These are phyloP conservation scores for Thecaphora thlaspeos DNA, from an alignment of 1,284 basidiomycete species.

Conservation along the genomic window DNA sequence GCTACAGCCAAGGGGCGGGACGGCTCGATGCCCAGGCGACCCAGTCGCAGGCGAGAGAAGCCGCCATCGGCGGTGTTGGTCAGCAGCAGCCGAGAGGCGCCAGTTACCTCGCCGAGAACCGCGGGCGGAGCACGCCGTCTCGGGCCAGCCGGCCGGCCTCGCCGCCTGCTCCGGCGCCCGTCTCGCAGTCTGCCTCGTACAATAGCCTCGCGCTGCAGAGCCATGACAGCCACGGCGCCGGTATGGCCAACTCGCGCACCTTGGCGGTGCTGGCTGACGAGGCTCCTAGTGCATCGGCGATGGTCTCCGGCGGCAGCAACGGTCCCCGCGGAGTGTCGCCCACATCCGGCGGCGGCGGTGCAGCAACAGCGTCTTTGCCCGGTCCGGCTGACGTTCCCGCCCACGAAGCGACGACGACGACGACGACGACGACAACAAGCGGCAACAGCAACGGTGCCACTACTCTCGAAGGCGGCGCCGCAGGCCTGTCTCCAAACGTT, in stretches of 20 bases:
- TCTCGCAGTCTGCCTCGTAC: slow-evolving; percentile 3
- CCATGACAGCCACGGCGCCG: slow-evolving; percentile 4
- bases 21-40: slow-evolving; percentile 48
- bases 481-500: slow-evolving; percentile 35
- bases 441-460: neutral
- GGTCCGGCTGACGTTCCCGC: slow-evolving; percentile 1
- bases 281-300: slow-evolving; percentile 1
- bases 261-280: slow-evolving; percentile 8
- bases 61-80: slow-evolving; percentile 11
- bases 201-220: slow-evolving; percentile 7
- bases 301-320: too few relatives aligned
- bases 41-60: slow-evolving; percentile 25
- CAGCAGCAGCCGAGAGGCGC: slow-evolving; percentile 10
- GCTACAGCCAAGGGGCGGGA: slow-evolving; percentile 13
- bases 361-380: neutral
- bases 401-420: neutral
- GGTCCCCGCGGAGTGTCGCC: too few relatives aligned
- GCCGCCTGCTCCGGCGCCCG: slow-evolving; percentile 9
- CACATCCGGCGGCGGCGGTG: too few relatives aligned
- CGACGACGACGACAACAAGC: neutral
- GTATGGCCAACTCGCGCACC: slow-evolving; percentile 10
- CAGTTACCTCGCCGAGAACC: slow-evolving; percentile 12
- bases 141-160: slow-evolving; percentile 13
- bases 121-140: slow-evolving; percentile 16
- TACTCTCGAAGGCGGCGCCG: too few relatives aligned